Evolutionary conservation across 2,329 filamentous ascomycete genomes (phyloP), one percentile per base, ranked within the genome.

Genomic region (Corniculantispora saksenae): DNA sequence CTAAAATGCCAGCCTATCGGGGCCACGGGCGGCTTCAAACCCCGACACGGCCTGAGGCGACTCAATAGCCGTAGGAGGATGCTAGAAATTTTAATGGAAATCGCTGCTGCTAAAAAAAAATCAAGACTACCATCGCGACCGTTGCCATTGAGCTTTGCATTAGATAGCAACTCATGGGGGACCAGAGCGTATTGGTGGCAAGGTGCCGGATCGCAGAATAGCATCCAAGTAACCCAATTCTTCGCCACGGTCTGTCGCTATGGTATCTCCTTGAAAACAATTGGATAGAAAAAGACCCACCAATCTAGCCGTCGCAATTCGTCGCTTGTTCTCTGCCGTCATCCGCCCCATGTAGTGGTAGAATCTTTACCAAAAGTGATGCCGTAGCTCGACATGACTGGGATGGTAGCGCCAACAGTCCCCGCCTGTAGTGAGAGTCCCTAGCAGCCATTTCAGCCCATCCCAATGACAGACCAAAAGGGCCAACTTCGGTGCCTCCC

Each of bases 391-490:
- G 10, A 13, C 35, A 10, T 56, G 53, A 5, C 23, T 40, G 12
- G 53, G 0, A 3, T 56, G 53, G 35, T 56, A 56, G n/a, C 53
- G 53, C 35, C 35, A 56, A 23, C 38, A 43, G 9, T 56, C 53
- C 1, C 55, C 55, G 38, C 25, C 32, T 6, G 17, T 29, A 23
- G 25, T 58, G 15, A 58, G 43, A 5, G 47, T 53, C 6, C 69
- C 67, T 47, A 71, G 55, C 2, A 69, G n/a, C 3, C 8, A 19
- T 72, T 63, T 73, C 71, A 9, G 75, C 57, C 3, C 64, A 69
- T 17, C 63, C 70, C 15, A 76, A 66, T 10, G 73, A 70, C 10
- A 72, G 65, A 3, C 73, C 72, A 64, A 75, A 76, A 0, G 73
- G 72, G 27, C 58, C 58, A 9, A 76, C 66, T 7, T 65, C 58